phyloP scores from a whole-genome alignment of 768 basidiomycete species.

The Russula virescens region DNA sequence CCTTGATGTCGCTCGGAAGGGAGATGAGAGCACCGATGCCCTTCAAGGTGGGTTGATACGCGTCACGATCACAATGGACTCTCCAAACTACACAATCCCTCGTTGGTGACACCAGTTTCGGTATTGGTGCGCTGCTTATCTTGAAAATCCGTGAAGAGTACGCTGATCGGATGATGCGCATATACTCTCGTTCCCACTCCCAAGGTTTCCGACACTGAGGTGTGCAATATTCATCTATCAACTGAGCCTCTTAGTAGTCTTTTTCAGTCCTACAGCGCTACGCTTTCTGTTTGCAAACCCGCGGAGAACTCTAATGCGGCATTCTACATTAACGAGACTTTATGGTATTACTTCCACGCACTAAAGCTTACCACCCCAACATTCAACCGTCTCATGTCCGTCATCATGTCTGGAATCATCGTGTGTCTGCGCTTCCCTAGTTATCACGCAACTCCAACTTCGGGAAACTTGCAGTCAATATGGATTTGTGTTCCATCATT shows the following conservation, averaged over 20 bases:
- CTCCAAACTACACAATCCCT: conserved; percentile 99
- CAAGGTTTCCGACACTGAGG: conserved; percentile 98
- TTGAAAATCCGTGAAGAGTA: conserved; percentile 99
- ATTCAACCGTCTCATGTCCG: conserved; percentile 95
- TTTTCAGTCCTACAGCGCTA: conserved; percentile 90
- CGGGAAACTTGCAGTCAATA: conserved; percentile 97
- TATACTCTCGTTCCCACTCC: conserved; percentile 98
- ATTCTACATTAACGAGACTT: conserved; percentile 99
- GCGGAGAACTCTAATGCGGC: conserved; percentile 99
- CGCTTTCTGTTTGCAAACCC: conserved; percentile 95
- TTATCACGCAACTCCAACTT: conserved; percentile 98
- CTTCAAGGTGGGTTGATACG: conserved; percentile 70
- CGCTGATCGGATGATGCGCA: conserved; percentile 99
- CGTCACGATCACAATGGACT: conserved; percentile 45
- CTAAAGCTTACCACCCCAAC: conserved; percentile 94
- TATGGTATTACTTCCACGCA: conserved; percentile 99
- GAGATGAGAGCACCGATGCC: conserved; percentile 96
- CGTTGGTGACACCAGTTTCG: conserved; percentile 99
- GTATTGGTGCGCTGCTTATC: conserved; percentile 98
- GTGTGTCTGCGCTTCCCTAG: conserved; percentile 99
- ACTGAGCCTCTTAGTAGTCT: background rate
- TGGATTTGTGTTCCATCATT: conserved; percentile 63
- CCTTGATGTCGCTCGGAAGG: conserved; percentile 97
- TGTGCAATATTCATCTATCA: conserved; percentile 26
- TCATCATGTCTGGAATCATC: conserved; percentile 98